phyloP scores from a whole-genome alignment of 2,329 filamentous ascomycete genomes.

The Penicillium sp. region DNA sequence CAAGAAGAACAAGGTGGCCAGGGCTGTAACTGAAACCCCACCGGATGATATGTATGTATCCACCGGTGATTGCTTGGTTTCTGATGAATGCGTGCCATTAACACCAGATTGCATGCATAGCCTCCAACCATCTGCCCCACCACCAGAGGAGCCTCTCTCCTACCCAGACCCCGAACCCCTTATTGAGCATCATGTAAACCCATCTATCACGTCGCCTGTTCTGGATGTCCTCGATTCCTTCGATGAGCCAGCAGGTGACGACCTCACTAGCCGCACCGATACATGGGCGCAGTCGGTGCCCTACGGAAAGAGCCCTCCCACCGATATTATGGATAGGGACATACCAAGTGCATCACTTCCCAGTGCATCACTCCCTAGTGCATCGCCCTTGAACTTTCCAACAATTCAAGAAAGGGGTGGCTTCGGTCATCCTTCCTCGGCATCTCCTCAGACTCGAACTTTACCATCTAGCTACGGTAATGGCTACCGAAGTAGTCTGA shows the following conservation, averaged over 20 bases:
- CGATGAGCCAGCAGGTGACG: constrained; percentile 32
- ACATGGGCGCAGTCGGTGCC: constrained; percentile 49
- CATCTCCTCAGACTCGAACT: constrained; percentile 44
- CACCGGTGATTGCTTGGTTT: background rate
- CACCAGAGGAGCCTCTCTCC: constrained; percentile 33
- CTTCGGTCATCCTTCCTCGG: constrained; percentile 45
- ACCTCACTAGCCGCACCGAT: constrained; percentile 40
- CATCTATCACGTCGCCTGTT: constrained; percentile 38
- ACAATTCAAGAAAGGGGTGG: constrained; percentile 39
- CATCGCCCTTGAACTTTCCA: constrained; percentile 44
- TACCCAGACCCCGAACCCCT: constrained; percentile 26
- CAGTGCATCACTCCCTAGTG: constrained; percentile 38
- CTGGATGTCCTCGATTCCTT: constrained; percentile 40
- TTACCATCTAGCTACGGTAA: constrained; percentile 46
- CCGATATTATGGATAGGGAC: constrained; percentile 37
- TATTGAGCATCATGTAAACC: constrained; percentile 25
- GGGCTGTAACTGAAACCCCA: constrained; percentile 32
- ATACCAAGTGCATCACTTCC: constrained; percentile 39
- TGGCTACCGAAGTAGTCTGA: constrained; percentile 38
- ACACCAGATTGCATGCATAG: constrained; percentile 22
- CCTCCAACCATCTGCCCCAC: constrained; percentile 27
- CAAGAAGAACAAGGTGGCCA: constrained; percentile 40
- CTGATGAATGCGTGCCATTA: constrained; percentile 10
- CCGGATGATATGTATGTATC: constrained; percentile 40
- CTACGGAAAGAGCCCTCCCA: constrained; percentile 47